phyloP scores from a whole-genome alignment of 2,329 filamentous ascomycete species.

The Cladosporium sp. region DNA sequence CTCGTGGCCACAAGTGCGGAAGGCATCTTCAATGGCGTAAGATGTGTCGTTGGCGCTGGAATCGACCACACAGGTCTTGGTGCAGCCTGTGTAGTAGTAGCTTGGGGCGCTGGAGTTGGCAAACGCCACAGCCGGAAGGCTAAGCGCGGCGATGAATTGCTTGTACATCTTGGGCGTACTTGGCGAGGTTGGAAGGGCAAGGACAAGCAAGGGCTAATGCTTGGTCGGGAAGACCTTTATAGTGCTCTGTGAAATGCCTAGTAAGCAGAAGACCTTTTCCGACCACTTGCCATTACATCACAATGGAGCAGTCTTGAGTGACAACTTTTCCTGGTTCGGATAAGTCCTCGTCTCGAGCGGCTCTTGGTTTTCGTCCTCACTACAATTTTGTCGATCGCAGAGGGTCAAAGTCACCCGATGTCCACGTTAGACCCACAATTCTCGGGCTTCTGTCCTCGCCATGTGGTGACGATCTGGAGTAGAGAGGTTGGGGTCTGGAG shows the following conservation, averaged over 20 bases:
- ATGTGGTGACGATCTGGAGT: neutral
- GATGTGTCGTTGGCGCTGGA: conserved; percentile 44
- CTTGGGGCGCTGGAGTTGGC: neutral
- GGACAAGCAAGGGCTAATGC: neutral
- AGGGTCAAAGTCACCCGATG: conserved; percentile 8
- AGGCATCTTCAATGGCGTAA: conserved; percentile 46
- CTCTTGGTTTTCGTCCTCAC: neutral
- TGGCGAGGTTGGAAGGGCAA: neutral
- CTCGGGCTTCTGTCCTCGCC: neutral
- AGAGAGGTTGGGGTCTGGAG: neutral
- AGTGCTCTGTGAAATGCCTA: neutral
- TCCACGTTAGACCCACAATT: conserved; percentile 4
- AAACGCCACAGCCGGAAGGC: conserved; percentile 6
- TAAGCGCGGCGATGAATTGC: conserved; percentile 7
- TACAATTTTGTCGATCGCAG: conserved; percentile 4
- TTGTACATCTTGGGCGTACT: conserved; percentile 6
- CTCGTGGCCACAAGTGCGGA: conserved; percentile 46
- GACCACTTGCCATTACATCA: conserved; percentile 7
- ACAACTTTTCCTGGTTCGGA: neutral
- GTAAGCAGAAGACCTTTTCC: neutral
- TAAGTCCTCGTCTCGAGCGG: neutral
- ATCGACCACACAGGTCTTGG: conserved; percentile 9
- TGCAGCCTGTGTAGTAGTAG: conserved; percentile 2
- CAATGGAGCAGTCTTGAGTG: conserved; percentile 1
- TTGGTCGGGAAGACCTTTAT: neutral